Evolutionary conservation across 202 grass and related monocot genomes (phyloP).

Genomic region (Dendrocalamus latiflorus): DNA sequence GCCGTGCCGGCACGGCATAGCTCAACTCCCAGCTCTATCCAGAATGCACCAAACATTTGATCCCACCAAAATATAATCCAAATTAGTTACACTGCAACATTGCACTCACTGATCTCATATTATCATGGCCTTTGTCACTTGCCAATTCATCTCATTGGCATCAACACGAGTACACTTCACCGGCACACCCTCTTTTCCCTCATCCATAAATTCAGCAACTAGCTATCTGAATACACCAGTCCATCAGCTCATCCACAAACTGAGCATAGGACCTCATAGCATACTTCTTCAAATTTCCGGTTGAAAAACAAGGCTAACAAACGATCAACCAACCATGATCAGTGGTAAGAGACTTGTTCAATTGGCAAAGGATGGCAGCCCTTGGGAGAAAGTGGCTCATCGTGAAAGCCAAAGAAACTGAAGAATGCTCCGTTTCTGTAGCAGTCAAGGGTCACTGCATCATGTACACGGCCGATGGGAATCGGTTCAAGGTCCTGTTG

Average conservation of each 20-base stretch:
- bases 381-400: neutral
- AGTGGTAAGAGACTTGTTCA: conserved; percentile 30
- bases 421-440: neutral
- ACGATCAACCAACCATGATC: conserved; percentile 22
- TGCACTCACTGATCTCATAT: neutral
- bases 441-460: conserved; percentile 42
- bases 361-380: conserved; percentile 35
- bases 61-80: neutral
- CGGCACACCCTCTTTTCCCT: neutral
- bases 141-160: neutral
- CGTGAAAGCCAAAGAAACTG: too few species aligned
- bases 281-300: neutral
- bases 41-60: neutral
- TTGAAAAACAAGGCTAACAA: neutral
- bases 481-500: conserved; percentile 39
- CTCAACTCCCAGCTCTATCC: too few species aligned
- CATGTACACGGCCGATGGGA: conserved; percentile 34
- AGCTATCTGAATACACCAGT: conserved; percentile 7
- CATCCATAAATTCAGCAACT: conserved; percentile 23
- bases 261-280: neutral
- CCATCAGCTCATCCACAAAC: conserved; percentile 4
- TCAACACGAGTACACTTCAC: neutral
- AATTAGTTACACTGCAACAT: neutral
- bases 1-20: too few species aligned
- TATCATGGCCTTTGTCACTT: conserved; percentile 11